phyloP scores from a whole-genome alignment of 768 basidiomycete species.

The Termitomyces sp. region DNA sequence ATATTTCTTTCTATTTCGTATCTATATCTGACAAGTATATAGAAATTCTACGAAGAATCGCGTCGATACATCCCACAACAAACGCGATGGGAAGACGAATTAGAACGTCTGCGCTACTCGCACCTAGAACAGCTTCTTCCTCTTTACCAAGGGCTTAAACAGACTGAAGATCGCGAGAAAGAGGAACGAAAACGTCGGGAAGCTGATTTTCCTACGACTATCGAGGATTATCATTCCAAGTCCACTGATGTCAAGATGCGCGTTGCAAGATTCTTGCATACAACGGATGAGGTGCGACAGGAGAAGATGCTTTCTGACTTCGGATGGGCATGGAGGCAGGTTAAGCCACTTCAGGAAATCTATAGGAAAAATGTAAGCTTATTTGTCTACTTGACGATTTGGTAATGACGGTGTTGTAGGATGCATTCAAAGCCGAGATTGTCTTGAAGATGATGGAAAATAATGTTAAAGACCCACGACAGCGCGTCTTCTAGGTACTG shows the following conservation, averaged over 20 bases:
- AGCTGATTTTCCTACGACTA: slow-evolving; percentile 26
- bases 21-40: not conserved
- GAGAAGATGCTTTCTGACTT: slow-evolving; percentile 45
- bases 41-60: slow-evolving; percentile 21
- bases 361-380: slow-evolving; percentile 37
- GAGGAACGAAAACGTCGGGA: slow-evolving; percentile 19
- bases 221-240: slow-evolving; percentile 28
- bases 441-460: slow-evolving; percentile 16
- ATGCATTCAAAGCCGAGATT: slow-evolving; percentile 17
- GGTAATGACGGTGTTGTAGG: slow-evolving; percentile 1
- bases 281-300: slow-evolving; percentile 19
- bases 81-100: slow-evolving; percentile 23
- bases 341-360: slow-evolving; percentile 32
- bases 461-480: slow-evolving; percentile 19
- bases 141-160: slow-evolving; percentile 13
- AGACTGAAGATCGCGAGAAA: slow-evolving; percentile 17
- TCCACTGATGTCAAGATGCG: slow-evolving; percentile 41
- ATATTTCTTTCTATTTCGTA: not conserved
- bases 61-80: slow-evolving; percentile 13
- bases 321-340: slow-evolving; percentile 47
- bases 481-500: slow-evolving; percentile 1
- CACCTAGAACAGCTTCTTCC: slow-evolving; percentile 21
- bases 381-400: not conserved
- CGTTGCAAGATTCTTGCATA: slow-evolving; percentile 39
- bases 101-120: slow-evolving; percentile 23